phyloP scores from a whole-genome alignment of 2,329 filamentous ascomycete species.

The Fusarium incarnatum region DNA sequence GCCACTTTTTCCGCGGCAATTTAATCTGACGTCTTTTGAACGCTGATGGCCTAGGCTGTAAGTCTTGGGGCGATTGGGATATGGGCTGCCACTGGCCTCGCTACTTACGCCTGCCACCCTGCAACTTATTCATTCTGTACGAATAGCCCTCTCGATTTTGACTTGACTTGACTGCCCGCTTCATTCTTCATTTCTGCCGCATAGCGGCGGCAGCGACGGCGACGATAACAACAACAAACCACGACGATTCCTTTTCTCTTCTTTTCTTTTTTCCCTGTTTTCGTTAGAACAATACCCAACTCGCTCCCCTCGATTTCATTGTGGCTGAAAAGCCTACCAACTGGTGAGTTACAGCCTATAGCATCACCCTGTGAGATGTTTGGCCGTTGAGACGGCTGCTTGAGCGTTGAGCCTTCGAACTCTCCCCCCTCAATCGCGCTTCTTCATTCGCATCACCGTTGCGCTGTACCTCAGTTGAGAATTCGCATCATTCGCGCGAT shows the following conservation, averaged over 20 bases:
- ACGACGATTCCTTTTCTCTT: not conserved
- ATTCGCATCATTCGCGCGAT: slow-evolving; percentile 2
- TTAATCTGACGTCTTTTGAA: slow-evolving; percentile 16
- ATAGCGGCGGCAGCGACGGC: slow-evolving; percentile 31
- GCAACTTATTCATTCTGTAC: slow-evolving; percentile 41
- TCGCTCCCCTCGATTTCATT: slow-evolving; percentile 11
- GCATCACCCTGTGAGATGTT: slow-evolving; percentile 3
- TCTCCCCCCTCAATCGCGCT: slow-evolving; percentile 5
- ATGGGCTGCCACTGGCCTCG: slow-evolving; percentile 53
- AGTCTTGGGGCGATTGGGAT: slow-evolving; percentile 55
- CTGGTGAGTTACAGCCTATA: slow-evolving; percentile 37
- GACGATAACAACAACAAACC: not conserved
- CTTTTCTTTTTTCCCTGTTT: slow-evolving; percentile 1
- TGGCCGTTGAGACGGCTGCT: slow-evolving; percentile 7
- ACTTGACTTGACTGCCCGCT: slow-evolving; percentile 38
- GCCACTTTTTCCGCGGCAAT: slow-evolving; percentile 21
- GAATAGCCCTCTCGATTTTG: slow-evolving; percentile 37
- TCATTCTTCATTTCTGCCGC: slow-evolving; percentile 33
- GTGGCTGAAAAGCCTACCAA: slow-evolving; percentile 33
- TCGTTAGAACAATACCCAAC: slow-evolving; percentile 16
- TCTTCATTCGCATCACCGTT: not conserved
- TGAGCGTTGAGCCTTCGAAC: slow-evolving; percentile 18
- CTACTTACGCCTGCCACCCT: slow-evolving; percentile 49
- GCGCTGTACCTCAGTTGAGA: not conserved
- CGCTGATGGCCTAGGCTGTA: slow-evolving; percentile 53